Percentiles rank a stretch among this genome's conserved stretches.
Conservation (phyloP, 495 filamentous ascomycete species). For the Penicillium riverlandense region DNA sequence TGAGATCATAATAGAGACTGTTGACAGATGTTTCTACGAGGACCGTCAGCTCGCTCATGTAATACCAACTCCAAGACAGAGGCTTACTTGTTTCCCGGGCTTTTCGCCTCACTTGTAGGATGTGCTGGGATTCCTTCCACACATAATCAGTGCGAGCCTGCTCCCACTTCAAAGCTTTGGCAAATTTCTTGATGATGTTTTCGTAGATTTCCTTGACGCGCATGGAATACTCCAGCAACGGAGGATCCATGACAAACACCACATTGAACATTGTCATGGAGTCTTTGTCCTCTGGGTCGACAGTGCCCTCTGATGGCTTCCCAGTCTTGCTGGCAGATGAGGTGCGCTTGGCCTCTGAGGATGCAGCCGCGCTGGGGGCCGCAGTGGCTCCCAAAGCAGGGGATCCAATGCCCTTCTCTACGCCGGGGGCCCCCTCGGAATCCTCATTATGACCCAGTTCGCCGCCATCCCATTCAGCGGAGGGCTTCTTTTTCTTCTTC, state of each 20-base stretch:
- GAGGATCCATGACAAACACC: conserved; percentile 81
- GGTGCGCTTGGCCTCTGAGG: conserved; percentile 26
- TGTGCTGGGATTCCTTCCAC: conserved; percentile 74
- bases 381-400: conserved; percentile 19
- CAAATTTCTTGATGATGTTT: conserved; percentile 81
- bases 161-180: conserved; percentile 82
- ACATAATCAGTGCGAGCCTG: conserved; percentile 84
- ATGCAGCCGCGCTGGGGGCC: conserved; percentile 19
- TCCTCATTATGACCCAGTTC: conserved; percentile 36
- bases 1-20: conserved; percentile 50
- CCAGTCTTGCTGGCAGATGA: conserved; percentile 34
- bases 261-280: conserved; percentile 96
- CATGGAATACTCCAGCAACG: conserved; percentile 65
- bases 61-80: background rate
- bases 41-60: background rate
- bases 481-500: conserved; percentile 50
- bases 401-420: conserved; percentile 24
- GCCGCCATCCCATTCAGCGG: conserved; percentile 31
- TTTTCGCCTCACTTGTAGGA: conserved; percentile 69
- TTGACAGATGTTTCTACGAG: conserved; percentile 28
- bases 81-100: conserved; percentile 64
- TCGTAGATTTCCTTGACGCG: conserved; percentile 75
- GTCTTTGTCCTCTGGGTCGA: conserved; percentile 49
- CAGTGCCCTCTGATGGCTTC: conserved; percentile 22
- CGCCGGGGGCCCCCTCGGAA: conserved; percentile 29